Evolutionary conservation across 2,329 filamentous ascomycete genomes (phyloP), one percentile per base, ranked within the genome.

Genomic region (Talaromyces sp.): DNA sequence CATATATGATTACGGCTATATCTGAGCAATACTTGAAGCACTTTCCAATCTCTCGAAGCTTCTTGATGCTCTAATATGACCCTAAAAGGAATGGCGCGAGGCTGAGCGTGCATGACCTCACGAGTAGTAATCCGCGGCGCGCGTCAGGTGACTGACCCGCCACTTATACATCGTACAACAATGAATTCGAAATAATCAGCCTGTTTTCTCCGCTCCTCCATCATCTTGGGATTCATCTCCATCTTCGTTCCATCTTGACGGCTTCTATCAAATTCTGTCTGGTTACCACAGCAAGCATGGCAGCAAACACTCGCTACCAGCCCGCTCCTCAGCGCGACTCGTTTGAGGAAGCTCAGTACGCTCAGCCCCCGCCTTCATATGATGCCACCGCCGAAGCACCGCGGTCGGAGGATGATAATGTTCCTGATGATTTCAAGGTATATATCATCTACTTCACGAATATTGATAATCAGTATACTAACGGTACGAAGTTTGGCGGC

Each of bases 361-460:
- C 87, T 63, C 88, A 91, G 72, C 84, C 92, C 72, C 93, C 93
- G 68, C 93, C 93, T 21, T 59, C 62, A 55, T 63, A 63, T 23
- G 83, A 85, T 74, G 80, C 79, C 64, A 82, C 83, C 66, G 83
- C 86, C 40, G 28, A 55, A 37, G 81, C 84, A 44, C 88, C 91
- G 58, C 87, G 93, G 70, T 84, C 83, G 74, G 93, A 93, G 77
- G 87, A 93, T 73, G 93, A 97, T 79, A 96, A 97, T 72, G 75
- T 98, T 50, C 93, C 93, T 1, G 93, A 98, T 80, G 93, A 98
- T 78, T 98, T 98, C 86, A 98, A 97, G 84, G 89, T 91, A 73
- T 56, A 66, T 50, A 23, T 52, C 25, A 16, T 1, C 18, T 23
- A 33, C 35, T 25, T 12, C 28, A 3, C 28, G 12, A 55, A 48